Evolutionary conservation across 371 early-diverging fungal species (phyloP).

Genomic region (Rhizopus stolonifer): DNA sequence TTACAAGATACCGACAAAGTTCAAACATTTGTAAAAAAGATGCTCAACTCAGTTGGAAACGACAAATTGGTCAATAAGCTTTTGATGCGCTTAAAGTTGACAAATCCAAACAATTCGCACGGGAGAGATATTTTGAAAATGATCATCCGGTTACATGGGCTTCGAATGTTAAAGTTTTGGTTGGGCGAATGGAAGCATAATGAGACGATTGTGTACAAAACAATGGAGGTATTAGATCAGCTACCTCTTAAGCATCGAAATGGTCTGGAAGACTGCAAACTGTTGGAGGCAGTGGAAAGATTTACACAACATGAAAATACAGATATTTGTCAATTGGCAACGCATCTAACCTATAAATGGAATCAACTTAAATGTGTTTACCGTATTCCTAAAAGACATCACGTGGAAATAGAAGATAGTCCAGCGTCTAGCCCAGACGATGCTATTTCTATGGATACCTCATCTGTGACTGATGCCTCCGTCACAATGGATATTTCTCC

Average conservation of each 20-base stretch:
- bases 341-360: slow-evolving; percentile 48
- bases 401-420: neutral
- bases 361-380: slow-evolving; percentile 55
- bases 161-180: slow-evolving; percentile 42
- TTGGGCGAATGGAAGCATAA: slow-evolving; percentile 43
- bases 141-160: slow-evolving; percentile 37
- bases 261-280: slow-evolving; percentile 66
- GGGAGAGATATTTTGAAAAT: slow-evolving; percentile 31
- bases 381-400: slow-evolving; percentile 56
- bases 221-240: slow-evolving; percentile 19
- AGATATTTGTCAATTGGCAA: slow-evolving; percentile 35
- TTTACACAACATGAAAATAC: slow-evolving; percentile 40
- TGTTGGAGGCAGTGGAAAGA: slow-evolving; percentile 52
- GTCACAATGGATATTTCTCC: neutral
- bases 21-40: slow-evolving; percentile 60
- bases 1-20: slow-evolving; percentile 54
- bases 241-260: slow-evolving; percentile 66
- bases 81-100: slow-evolving; percentile 29
- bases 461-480: neutral
- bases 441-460: neutral
- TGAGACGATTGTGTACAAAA: slow-evolving; percentile 26
- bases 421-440: neutral
- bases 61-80: slow-evolving; percentile 48
- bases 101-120: slow-evolving; percentile 17
- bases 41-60: slow-evolving; percentile 59